phyloP scores from a whole-genome alignment of 2,329 filamentous ascomycete species.

The Stagonosporopsis vannaccii region DNA sequence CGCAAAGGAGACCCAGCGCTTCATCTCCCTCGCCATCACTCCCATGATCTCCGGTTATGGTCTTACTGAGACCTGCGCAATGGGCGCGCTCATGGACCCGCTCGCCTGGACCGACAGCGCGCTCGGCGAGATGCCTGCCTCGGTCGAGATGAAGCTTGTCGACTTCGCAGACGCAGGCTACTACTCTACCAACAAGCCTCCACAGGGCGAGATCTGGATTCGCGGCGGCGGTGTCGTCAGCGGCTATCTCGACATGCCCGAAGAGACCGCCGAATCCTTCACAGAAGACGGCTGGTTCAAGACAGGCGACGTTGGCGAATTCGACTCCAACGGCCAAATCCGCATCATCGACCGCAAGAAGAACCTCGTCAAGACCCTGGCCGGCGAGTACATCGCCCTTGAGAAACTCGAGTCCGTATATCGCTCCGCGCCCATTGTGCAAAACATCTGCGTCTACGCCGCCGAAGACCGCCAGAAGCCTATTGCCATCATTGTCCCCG shows the following conservation, averaged over 20 bases:
- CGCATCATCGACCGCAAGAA: constrained; percentile 95
- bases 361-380: constrained; percentile 95
- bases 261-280: constrained; percentile 80
- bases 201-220: constrained; percentile 93
- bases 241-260: constrained; percentile 83
- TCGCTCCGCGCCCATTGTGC: constrained; percentile 77
- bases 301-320: constrained; percentile 94
- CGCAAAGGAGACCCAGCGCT: constrained; percentile 83
- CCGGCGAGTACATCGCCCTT: constrained; percentile 95
- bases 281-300: constrained; percentile 94
- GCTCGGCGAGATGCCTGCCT: constrained; percentile 79
- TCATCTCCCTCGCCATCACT: constrained; percentile 89
- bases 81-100: constrained; percentile 82
- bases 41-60: constrained; percentile 97
- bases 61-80: constrained; percentile 89
- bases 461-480: constrained; percentile 77
- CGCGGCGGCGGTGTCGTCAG: constrained; percentile 77
- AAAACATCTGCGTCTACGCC: constrained; percentile 88
- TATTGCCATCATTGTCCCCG: constrained; percentile 78
- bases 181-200: constrained; percentile 73
- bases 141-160: constrained; percentile 88
- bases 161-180: constrained; percentile 91
- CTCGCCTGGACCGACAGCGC: constrained; percentile 80
- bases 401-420: constrained; percentile 95
- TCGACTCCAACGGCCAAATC: constrained; percentile 79